phyloP scores from a whole-genome alignment of 2,329 filamentous ascomycete species.

The Calycina herbarum region DNA sequence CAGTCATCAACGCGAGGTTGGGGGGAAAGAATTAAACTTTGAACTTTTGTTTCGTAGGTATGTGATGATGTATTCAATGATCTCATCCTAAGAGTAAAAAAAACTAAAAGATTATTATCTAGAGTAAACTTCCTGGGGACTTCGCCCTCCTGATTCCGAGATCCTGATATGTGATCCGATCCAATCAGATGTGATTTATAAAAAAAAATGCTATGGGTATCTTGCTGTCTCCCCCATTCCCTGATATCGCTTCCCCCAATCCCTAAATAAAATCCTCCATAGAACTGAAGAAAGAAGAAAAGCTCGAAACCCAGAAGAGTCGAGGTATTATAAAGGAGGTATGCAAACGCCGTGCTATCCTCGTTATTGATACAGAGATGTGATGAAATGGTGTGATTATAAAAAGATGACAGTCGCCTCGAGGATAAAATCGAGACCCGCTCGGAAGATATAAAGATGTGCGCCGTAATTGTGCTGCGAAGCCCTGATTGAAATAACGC shows the following conservation, averaged over 20 bases:
- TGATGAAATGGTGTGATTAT: not conserved
- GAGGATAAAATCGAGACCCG: not conserved
- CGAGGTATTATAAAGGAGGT: too few relatives aligned
- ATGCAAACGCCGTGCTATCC: not conserved
- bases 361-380: not conserved
- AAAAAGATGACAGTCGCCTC: not conserved
- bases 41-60: too few relatives aligned
- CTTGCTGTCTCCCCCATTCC: slow-evolving; percentile 1
- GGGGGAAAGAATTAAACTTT: not conserved
- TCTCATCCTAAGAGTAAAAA: not conserved
- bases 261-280: too few relatives aligned
- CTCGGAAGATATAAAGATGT: not conserved
- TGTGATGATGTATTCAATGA: not conserved
- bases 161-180: not conserved
- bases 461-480: not conserved
- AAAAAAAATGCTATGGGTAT: slow-evolving; percentile 1
- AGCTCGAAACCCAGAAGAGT: too few relatives aligned
- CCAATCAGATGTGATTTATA: not conserved
- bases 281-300: too few relatives aligned
- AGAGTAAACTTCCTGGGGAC: too few relatives aligned
- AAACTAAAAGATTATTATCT: too few relatives aligned
- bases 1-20: not conserved
- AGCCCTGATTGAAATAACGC: not conserved
- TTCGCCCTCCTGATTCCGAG: not conserved
- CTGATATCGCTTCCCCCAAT: not conserved